Conservation (phyloP, 2,329 filamentous ascomycete species). For the Fusarium secorum region DNA sequence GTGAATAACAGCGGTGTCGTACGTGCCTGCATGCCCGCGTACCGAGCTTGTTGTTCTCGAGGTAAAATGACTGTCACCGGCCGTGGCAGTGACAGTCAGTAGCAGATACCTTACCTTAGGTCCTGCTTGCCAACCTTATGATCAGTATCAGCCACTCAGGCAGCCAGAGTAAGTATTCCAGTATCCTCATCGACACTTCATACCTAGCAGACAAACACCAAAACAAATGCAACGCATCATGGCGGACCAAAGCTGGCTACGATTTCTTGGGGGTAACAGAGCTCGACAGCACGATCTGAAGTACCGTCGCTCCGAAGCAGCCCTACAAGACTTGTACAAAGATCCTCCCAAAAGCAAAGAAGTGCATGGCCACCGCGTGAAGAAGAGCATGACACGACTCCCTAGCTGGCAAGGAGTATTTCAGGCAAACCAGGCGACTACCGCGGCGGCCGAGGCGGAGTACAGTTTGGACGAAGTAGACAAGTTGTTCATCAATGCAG, state of each 20-base stretch:
- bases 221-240: slow-evolving; percentile 12
- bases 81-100: background rate
- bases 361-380: background rate
- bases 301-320: slow-evolving; percentile 34
- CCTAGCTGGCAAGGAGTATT: slow-evolving; percentile 23
- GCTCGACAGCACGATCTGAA: slow-evolving; percentile 31
- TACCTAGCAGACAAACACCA: background rate
- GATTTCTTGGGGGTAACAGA: slow-evolving; percentile 37
- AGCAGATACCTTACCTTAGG: background rate
- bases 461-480: slow-evolving; percentile 17
- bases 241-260: slow-evolving; percentile 38
- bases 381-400: slow-evolving; percentile 12
- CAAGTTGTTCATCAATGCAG: slow-evolving; percentile 22
- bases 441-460: background rate
- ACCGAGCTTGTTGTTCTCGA: background rate
- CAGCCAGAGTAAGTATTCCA: background rate
- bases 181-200: background rate
- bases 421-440: background rate
- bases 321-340: slow-evolving; percentile 28
- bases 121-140: background rate
- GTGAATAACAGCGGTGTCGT: background rate
- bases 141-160: background rate
- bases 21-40: background rate
- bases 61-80: background rate
- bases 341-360: slow-evolving; percentile 2